Base-by-base conservation (phyloP, 306 rosid species). In the Medicago arabica region DNA sequence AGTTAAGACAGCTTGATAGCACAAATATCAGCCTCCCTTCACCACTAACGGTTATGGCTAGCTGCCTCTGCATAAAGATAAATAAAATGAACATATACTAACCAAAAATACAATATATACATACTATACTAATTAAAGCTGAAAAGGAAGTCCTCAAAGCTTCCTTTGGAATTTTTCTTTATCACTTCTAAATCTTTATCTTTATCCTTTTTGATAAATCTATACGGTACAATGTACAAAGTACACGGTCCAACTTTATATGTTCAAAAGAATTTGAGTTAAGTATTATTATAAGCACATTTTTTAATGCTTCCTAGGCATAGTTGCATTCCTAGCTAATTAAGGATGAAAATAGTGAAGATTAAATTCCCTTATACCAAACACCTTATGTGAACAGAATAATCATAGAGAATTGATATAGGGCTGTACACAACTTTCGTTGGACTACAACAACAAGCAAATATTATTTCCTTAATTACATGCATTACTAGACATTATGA, bases 1-100 rank as follows among this genome's bases (percentile, higher is more conserved):
- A 84, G 90, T 59, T 66, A 53, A 53, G 84, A 89, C 94, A 91
- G 94, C 94, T 91, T 87, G 92, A 89, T 81, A 72, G 89, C 97
- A 91, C 89, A 82, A 23, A 17, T 44, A 61, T 70, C 50, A 51
- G 1, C 40, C 85, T 21, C 2, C 1, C 23, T 71, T 83, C 84
- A 76, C 83, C 71, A 67, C 78, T 68, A 72, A 82, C 60, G 54
- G 76, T 57, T 59, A 58, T 23, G 46, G 46, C 12, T 41, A 41
- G 59, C 25, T 81, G 78, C 78, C 79, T 72, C 80, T 75, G 36
- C 67, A 62, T 38, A 79, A 74, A 79, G 78, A 67, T 63, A 10
- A 28, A 59, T 1, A 6, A 72, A 7, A 28, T 6, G 66, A 61
- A 68, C 17, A 49, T 59, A 57, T 58, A 67, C 25, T 79, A 77